These are phyloP conservation scores for Candida gorgasii DNA, from an alignment of 805 yeast species.

Conservation along the genomic window DNA sequence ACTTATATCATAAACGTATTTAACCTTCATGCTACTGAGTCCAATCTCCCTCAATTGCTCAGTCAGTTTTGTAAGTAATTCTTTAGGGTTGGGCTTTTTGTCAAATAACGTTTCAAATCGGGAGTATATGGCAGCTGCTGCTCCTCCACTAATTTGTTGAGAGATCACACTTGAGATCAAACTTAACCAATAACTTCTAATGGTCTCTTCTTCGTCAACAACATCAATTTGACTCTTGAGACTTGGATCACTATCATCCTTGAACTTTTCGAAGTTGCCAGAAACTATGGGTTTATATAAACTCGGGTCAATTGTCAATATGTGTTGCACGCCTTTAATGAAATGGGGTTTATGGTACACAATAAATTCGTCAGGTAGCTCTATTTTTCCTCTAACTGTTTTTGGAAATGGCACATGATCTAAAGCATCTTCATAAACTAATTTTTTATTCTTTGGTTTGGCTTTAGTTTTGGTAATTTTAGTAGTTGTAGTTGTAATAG, in stretches of 20 bases:
- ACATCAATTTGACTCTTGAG: conserved; percentile 1
- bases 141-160: conserved; percentile 79
- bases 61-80: conserved; percentile 38
- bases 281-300: conserved; percentile 35
- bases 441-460: neutral
- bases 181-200: conserved; percentile 36
- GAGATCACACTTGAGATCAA: conserved; percentile 51
- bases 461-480: neutral
- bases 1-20: conserved; percentile 59
- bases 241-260: conserved; percentile 8
- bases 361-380: conserved; percentile 30
- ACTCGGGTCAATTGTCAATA: conserved; percentile 32
- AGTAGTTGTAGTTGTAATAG: neutral
- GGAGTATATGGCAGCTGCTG: conserved; percentile 65
- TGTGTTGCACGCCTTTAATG: conserved; percentile 30
- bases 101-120: conserved; percentile 42
- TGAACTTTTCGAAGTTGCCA: conserved; percentile 27
- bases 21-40: conserved; percentile 64
- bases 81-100: conserved; percentile 51
- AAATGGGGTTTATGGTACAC: conserved; percentile 34
- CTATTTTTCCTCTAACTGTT: conserved; percentile 12
- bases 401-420: conserved; percentile 12
- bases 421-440: conserved; percentile 14
- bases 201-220: conserved; percentile 21
- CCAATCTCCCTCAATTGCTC: conserved; percentile 66